These are phyloP conservation scores for Trichoderma gamsii DNA, from an alignment of 495 filamentous ascomycete species.

Conservation along the genomic window DNA sequence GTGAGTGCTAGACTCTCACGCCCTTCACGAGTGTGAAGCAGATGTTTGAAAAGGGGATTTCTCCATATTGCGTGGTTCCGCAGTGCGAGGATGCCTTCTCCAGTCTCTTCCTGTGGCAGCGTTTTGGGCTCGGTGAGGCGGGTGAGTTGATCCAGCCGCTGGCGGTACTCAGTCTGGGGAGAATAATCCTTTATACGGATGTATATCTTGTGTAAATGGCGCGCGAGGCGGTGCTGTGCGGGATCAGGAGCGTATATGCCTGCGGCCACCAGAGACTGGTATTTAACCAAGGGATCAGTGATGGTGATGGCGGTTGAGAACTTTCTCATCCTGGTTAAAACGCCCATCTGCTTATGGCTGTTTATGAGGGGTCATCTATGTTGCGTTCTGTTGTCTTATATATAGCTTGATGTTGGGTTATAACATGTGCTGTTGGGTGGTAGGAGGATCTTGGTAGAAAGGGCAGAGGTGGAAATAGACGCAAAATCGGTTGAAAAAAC, in stretches of 20 bases:
- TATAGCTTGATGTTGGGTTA: too few species aligned
- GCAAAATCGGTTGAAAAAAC: too few species aligned
- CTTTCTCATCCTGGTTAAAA: constrained; percentile 27
- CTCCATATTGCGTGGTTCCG: constrained; percentile 42
- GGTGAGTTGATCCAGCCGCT: constrained; percentile 46
- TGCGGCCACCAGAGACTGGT: constrained; percentile 55
- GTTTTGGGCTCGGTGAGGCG: constrained; percentile 33
- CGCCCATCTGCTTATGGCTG: background rate
- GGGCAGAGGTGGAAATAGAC: too few species aligned
- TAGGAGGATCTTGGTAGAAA: too few species aligned
- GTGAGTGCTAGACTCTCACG: constrained; percentile 54
- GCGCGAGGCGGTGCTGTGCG: constrained; percentile 59
- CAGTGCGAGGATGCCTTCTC: constrained; percentile 30
- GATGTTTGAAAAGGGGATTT: constrained; percentile 45
- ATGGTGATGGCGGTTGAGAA: constrained; percentile 49
- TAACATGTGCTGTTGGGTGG: too few species aligned
- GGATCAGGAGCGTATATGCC: constrained; percentile 54
- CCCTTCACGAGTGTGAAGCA: constrained; percentile 30
- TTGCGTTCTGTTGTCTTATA: too few species aligned
- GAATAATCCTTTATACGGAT: constrained; percentile 60
- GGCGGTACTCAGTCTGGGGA: constrained; percentile 54
- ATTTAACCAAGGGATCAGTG: constrained; percentile 66
- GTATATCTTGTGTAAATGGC: constrained; percentile 65
- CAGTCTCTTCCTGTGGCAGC: constrained; percentile 21
- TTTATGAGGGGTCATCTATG: background rate